Evolutionary conservation across 78 protist species (phyloP).

Genomic region (Kipferlia bialata): DNA sequence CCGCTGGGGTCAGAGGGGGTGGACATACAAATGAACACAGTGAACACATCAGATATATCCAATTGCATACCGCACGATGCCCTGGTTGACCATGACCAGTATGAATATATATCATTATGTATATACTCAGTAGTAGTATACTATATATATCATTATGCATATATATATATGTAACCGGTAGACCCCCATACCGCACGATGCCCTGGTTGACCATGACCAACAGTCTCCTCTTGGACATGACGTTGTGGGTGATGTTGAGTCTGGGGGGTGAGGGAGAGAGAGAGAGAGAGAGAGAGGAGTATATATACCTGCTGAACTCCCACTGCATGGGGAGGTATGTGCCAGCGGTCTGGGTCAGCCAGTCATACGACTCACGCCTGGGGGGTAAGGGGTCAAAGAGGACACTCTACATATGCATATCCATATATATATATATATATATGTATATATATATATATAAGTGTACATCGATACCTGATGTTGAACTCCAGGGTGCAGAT

Average conservation of each 20-base stretch:
- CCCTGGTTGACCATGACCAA: slow-evolving; percentile 42
- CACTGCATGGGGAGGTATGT: slow-evolving; percentile 83
- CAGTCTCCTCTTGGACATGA: slow-evolving; percentile 83
- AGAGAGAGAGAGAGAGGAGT: too few relatives aligned
- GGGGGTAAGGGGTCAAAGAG: too few relatives aligned
- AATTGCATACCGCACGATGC: too few relatives aligned
- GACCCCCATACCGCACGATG: too few relatives aligned
- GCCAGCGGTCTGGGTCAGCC: slow-evolving; percentile 72
- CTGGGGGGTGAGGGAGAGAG: too few relatives aligned
- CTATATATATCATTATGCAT: too few relatives aligned
- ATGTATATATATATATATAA: neutral
- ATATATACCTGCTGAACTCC: slow-evolving; percentile 76
- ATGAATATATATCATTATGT: neutral
- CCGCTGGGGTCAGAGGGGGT: slow-evolving; percentile 74
- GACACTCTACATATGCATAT: too few relatives aligned
- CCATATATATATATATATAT: too few relatives aligned
- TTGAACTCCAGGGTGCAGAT: slow-evolving; percentile 94
- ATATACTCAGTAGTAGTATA: neutral
- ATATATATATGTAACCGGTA: too few relatives aligned
- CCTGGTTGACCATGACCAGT: slow-evolving; percentile 43
- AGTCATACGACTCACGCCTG: slow-evolving; percentile 75
- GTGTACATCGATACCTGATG: too few relatives aligned
- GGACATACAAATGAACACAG: neutral
- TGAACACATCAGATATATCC: too few relatives aligned
- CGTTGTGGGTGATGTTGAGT: slow-evolving; percentile 67